Base-by-base conservation (phyloP, 2,329 filamentous ascomycete genomes). In the Allantophomopsis cytisporea region DNA sequence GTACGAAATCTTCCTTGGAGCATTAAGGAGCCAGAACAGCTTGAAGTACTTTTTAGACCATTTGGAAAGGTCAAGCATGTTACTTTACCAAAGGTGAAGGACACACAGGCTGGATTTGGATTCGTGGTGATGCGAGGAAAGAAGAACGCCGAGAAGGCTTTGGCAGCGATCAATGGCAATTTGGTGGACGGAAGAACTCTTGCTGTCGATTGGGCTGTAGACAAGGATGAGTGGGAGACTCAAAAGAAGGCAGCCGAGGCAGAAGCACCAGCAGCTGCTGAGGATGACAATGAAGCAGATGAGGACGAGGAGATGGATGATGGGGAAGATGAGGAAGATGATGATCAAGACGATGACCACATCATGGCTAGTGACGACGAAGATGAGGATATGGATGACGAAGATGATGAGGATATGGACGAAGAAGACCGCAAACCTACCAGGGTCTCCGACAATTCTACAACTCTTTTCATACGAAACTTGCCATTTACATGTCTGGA, bases 131-230 rank as follows among this genome's bases (percentile, higher is more conserved):
- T 98, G 59, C 73, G 88, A 43, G 86, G 88, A 33, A 79, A 72
- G 54, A 89, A 87, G 61, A 94, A 96, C 59, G 89, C 91, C 0
- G 84, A 96, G 59, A 86, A 79, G 57, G 91, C 91, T 2, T 68
- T 98, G 41, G 76, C 81, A 43, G 76, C 71, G 16, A 67, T 96
- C 49, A 98, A 96, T 60, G 91, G 89, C 42, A 95, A 85, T 57
- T 76, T 83, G 44, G 71, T 98, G 15, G 88, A 94, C 56, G 91
- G 88, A 2, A 74, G 91, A 51, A 82, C 80, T 7, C 61, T 98
- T 44, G 91, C 89, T 20, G 91, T 98, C 6, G 91, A 98, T 62
- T 98, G 86, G 85, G 89, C 93, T 23, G 87, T 96, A 3, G 86
- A 95, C 44, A 94, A 93, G 63, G 71, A 80, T 33, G 77, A 80